Percentiles rank a stretch among this genome's conserved stretches.
phyloP scores from a whole-genome alignment of 805 yeast species.

The Candida taoyuanica region DNA sequence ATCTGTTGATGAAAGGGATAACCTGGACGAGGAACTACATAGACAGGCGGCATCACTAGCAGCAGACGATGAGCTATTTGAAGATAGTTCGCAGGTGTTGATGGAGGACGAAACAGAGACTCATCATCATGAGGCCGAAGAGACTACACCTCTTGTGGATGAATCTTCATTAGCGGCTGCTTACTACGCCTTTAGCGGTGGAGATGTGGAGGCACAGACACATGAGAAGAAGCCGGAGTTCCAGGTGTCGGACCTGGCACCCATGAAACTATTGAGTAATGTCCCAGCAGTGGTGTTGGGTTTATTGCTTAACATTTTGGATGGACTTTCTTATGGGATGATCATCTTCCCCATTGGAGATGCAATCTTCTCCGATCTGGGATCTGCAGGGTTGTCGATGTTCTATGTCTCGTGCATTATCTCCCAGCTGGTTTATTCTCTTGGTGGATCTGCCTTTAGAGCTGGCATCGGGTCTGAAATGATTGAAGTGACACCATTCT shows the following conservation, averaged over 20 bases:
- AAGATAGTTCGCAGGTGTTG: slow-evolving; percentile 4
- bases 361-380: slow-evolving; percentile 68
- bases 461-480: slow-evolving; percentile 96
- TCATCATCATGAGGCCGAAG: too few relatives aligned
- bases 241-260: slow-evolving; percentile 12
- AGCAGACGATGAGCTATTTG: slow-evolving; percentile 46
- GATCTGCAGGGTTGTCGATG: slow-evolving; percentile 89
- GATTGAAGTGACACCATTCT: slow-evolving; percentile 99
- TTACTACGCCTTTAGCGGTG: slow-evolving; percentile 11
- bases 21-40: slow-evolving; percentile 32
- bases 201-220: slow-evolving; percentile 9
- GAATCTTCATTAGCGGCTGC: slow-evolving; percentile 6
- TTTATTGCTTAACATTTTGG: slow-evolving; percentile 76
- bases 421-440: slow-evolving; percentile 80
- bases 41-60: slow-evolving; percentile 56
- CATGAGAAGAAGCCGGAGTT: slow-evolving; percentile 8
- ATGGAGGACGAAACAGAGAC: slow-evolving; percentile 3
- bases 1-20: too few relatives aligned
- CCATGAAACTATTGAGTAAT: slow-evolving; percentile 21
- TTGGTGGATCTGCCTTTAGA: slow-evolving; percentile 87
- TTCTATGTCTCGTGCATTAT: slow-evolving; percentile 89
- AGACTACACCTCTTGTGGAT: slow-evolving; percentile 10
- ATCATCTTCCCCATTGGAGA: slow-evolving; percentile 91
- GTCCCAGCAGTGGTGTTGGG: slow-evolving; percentile 85
- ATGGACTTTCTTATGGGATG: slow-evolving; percentile 96